Conservation (phyloP, 2,329 filamentous ascomycete species). For the Pseudogymnoascus sp. region DNA sequence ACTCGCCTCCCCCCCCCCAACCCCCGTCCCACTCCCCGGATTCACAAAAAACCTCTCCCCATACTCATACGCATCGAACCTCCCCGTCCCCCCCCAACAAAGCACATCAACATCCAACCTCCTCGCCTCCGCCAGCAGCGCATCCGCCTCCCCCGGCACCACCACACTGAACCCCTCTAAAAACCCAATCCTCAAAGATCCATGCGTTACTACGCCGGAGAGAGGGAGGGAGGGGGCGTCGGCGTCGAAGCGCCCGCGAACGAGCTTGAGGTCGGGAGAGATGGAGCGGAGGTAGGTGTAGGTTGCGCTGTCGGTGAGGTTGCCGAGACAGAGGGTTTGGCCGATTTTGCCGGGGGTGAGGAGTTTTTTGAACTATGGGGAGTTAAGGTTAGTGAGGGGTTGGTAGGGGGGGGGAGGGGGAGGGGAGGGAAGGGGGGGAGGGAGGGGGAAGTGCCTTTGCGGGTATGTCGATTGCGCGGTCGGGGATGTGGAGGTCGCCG, state of each 20-base stretch:
- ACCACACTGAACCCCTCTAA: constrained; percentile 62
- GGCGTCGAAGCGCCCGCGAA: constrained; percentile 59
- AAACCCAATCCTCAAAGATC: constrained; percentile 57
- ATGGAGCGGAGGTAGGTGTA: constrained; percentile 74
- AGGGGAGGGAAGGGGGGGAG: constrained; percentile 12
- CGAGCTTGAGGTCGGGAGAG: constrained; percentile 63
- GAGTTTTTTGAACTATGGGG: constrained; percentile 68
- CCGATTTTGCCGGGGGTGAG: constrained; percentile 76
- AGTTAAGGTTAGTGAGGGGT: constrained; percentile 4
- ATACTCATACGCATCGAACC: constrained; percentile 64
- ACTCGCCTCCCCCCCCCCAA: constrained; percentile 61
- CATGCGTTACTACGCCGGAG: constrained; percentile 59
- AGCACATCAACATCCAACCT: constrained; percentile 61
- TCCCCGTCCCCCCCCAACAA: constrained; percentile 61
- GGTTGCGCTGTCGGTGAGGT: constrained; percentile 70
- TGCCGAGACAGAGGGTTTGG: constrained; percentile 72
- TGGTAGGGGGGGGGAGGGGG: neutral
- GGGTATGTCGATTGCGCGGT: constrained; percentile 83
- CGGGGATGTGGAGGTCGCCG: constrained; percentile 88
- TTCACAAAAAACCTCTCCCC: constrained; percentile 70
- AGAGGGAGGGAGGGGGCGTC: constrained; percentile 58
- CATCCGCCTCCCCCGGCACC: constrained; percentile 53
- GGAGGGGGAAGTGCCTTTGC: constrained; percentile 56
- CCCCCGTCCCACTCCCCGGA: constrained; percentile 58
- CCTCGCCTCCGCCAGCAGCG: constrained; percentile 60